Evolutionary conservation across 345 rosid genomes (phyloP), one percentile per base, ranked within the genome.

Genomic region (Nasturtium officinale): DNA sequence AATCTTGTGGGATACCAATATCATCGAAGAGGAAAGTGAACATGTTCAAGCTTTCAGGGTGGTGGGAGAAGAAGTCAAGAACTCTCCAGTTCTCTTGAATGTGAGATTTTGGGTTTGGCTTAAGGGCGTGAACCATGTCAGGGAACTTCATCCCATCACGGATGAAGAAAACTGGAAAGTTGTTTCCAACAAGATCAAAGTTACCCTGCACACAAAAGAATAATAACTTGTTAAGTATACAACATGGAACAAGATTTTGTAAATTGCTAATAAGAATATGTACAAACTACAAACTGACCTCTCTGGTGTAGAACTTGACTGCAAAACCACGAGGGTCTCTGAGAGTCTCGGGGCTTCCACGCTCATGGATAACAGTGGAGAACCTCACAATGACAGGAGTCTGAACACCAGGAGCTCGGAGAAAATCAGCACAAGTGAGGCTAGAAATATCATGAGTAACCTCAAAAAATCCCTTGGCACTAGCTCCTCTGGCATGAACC

Each of bases 121-220:
- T 95, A 47, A 95, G 85, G 0, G 96, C 83, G 79, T 95, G 99
- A 2, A 95, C 86, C 92, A 89, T 77, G 81, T 95, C 99, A 12
- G 97, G 97, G 82, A 95, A 95, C 59, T 95, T 88, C 86, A 95
- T 89, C 46, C 93, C 99, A 85, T 95, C 99, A 15, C 99, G 88
- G 56, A 95, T 52, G 76, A 95, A 95, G 77, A 95, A 95, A 43
- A 95, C 99, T 0, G 96, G 99, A 60, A 91, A 86, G 82, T 95
- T 95, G 93, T 95, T 95, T 55, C 99, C 99, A 73, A 95, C 98
- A 45, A 95, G 93, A 83, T 95, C 99, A 78, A 95, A 95, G 78
- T 95, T 95, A 4, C 99, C 99, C 99, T 95, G 82, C 20, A 61
- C 40, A 50, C 37, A 23, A 38, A 48, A 40, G 13, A 13, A 37